Conservation (phyloP, 768 basidiomycete species). For the Boletus reticulatus region DNA sequence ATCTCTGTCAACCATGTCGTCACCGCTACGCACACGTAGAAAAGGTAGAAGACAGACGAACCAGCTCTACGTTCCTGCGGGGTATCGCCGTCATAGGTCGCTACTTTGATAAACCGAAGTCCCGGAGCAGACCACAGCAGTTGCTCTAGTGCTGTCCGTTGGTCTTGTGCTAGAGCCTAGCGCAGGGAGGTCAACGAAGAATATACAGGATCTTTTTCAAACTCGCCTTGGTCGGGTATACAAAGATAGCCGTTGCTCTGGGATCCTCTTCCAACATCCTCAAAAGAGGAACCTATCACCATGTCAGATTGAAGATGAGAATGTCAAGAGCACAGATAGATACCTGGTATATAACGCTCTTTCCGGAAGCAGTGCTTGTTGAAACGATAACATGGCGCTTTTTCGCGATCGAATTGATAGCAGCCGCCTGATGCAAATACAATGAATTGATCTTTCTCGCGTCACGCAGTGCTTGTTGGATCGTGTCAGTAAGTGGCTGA, state of each 20-base stretch:
- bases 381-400: constrained; percentile 81
- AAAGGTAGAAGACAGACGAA: constrained; percentile 23
- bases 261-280: constrained; percentile 60
- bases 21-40: background rate
- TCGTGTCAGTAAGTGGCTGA: constrained; percentile 53
- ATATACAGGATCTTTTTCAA: background rate
- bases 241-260: constrained; percentile 69
- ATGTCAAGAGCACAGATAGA: background rate
- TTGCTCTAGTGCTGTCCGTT: constrained; percentile 66
- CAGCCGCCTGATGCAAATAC: constrained; percentile 69
- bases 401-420: constrained; percentile 59
- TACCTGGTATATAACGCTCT: constrained; percentile 86
- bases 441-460: constrained; percentile 61
- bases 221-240: constrained; percentile 84
- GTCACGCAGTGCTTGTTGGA: constrained; percentile 52
- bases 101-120: constrained; percentile 61
- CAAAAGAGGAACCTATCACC: constrained; percentile 64
- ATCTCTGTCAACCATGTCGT: constrained; percentile 43
- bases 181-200: background rate
- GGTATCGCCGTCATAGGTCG: constrained; percentile 90
- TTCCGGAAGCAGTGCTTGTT: constrained; percentile 87
- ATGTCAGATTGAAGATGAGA: background rate
- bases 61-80: constrained; percentile 64
- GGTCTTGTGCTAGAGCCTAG: constrained; percentile 88
- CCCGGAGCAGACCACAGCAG: constrained; percentile 58